Conservation (phyloP, 176 grass and related monocot species). For the Musa schizocarpa region DNA sequence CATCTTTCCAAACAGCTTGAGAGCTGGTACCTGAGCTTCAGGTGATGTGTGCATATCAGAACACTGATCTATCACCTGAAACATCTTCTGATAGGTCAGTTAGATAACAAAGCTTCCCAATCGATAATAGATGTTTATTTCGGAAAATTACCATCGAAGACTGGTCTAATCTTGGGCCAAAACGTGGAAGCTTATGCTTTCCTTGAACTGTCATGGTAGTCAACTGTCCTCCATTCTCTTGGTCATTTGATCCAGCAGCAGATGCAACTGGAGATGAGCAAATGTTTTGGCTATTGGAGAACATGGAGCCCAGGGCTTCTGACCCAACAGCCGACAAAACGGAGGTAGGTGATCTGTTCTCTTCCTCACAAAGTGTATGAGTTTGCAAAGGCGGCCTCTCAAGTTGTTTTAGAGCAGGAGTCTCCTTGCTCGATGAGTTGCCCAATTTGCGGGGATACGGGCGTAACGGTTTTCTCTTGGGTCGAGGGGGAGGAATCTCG, state of each 20-base stretch:
- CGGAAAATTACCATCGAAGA: constrained; percentile 29
- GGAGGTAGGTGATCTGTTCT: constrained; percentile 40
- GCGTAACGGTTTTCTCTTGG: constrained; percentile 66
- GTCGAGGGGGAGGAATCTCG: constrained; percentile 88
- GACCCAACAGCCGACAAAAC: constrained; percentile 32
- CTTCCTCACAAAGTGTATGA: not conserved
- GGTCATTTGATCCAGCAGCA: not conserved
- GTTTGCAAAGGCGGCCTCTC: not conserved
- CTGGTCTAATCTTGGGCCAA: constrained; percentile 9
- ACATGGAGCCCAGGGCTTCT: not conserved
- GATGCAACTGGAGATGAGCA: not conserved
- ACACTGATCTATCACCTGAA: constrained; percentile 24
- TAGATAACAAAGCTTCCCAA: constrained; percentile 1
- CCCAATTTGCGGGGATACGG: constrained; percentile 33
- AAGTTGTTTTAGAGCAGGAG: not conserved
- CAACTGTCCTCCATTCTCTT: not conserved
- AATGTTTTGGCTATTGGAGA: not conserved
- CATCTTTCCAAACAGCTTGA: constrained; percentile 74
- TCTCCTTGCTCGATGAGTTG: not conserved
- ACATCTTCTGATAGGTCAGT: constrained; percentile 11
- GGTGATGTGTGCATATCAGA: constrained; percentile 5
- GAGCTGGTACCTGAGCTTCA: constrained; percentile 14
- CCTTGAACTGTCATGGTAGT: not conserved
- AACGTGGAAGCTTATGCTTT: constrained; percentile 10
- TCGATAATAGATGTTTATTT: not conserved